Percentiles rank a stretch among this genome's conserved stretches.
Evolutionary conservation across 345 rosid genomes (phyloP).

Genomic region (Eucalyptus regnans): DNA sequence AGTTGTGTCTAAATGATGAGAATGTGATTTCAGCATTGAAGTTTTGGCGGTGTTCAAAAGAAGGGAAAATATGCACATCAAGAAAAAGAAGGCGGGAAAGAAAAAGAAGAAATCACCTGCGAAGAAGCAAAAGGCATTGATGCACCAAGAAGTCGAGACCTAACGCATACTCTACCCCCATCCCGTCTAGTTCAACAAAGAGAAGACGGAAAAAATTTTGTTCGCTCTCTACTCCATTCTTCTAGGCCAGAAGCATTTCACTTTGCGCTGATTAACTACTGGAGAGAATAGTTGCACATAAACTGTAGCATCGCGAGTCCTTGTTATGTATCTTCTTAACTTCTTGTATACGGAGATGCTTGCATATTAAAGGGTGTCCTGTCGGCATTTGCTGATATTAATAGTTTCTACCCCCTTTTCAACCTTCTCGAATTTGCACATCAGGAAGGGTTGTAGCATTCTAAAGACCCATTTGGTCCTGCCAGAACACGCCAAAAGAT

Average conservation of each 20-base stretch:
- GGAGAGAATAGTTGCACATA: not conserved
- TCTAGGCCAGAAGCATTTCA: not conserved
- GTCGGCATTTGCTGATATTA: not conserved
- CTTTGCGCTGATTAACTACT: not conserved
- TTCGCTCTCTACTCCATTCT: not conserved
- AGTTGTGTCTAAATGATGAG: not conserved
- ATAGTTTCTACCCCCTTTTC: not conserved
- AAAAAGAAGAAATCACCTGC: conserved; percentile 19
- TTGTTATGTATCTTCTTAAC: not conserved
- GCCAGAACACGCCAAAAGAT: not conserved
- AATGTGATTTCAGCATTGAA: conserved; percentile 48
- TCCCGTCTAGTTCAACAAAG: not conserved
- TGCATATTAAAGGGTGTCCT: not conserved
- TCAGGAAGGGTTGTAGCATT: not conserved
- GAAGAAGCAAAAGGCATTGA: not conserved
- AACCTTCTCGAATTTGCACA: not conserved
- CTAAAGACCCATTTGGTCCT: not conserved
- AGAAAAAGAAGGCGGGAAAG: conserved; percentile 54
- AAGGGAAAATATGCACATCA: conserved; percentile 14
- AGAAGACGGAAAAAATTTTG: not conserved
- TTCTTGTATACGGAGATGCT: not conserved
- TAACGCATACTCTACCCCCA: not conserved
- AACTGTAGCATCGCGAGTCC: not conserved
- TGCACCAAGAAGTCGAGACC: not conserved
- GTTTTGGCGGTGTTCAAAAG: conserved; percentile 74